Evolutionary conservation across 225 moss, liverwort and hornwort species (phyloP), one percentile per base, ranked within the genome.

Genomic region (Physcomitrellopsis africana): DNA sequence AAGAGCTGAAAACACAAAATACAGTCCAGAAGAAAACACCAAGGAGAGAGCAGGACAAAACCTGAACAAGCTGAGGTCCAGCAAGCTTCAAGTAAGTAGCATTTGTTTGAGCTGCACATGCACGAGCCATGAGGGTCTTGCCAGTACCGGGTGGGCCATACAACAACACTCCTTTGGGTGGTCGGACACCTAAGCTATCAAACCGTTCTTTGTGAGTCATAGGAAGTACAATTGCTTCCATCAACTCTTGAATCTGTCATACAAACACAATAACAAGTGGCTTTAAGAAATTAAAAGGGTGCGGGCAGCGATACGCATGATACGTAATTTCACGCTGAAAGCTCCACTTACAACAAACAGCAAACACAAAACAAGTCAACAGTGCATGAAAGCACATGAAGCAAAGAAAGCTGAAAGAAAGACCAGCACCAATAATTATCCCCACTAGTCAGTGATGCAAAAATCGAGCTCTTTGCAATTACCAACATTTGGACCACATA

Each of bases 171-270:
- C 96, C 96, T 72, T 96, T 96, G 11, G 96, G 96, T 32, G 96
- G 96, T 79, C 91, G 86, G 46, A 96, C 72, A 67, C 96, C 96
- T 72, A 96, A 88, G 67, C 84, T 89, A 57, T 96, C 94, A 67
- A 94, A 96, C 65, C 92, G 86, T 74, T 97, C 96, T 72, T 94
- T 94, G 75, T 97, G 96, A 52, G 96, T 97, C 92, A 97, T 94
- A 20, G 94, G 94, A 69, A 97, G 88, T 65, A 94, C 96, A 71
- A 97, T 92, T 37, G 96, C 96, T 81, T 97, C 96, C 81, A 92
- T 92, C 72, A 97, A 81, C 78, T 94, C 96, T 90, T 97, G 94
- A 74, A 97, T 94, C 96, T 97, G 85, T 65, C 60, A 68, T 57
- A 26, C 65, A 62, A 73, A 51, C 79, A 76, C 9, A 24, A 60